Evolutionary conservation across 1,139 yeast genomes (phyloP), one percentile per base, ranked within the genome.

Genomic region (Candida smagusa): DNA sequence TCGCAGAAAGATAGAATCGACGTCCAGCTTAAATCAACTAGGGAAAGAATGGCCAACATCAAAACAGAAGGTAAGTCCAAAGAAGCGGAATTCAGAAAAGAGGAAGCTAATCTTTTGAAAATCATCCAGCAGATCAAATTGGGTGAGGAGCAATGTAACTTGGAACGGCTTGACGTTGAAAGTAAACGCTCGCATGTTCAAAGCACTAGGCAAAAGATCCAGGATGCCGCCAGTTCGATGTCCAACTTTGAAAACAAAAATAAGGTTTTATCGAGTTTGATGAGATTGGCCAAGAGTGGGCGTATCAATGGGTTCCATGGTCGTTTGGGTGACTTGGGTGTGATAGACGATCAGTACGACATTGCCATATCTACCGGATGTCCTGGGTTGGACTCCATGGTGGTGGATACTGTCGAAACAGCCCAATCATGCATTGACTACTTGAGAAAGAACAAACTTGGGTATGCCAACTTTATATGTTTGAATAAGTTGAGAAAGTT

Each of bases 331-430:
- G 95, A 87, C 48, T 66, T 94, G 35, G 99, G 97, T 11, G 74
- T 77, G 1, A 92, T 92, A 47, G 96, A 88, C 53, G 87, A 84
- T 48, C 74, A 77, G 51, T 94, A 85, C 57, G 98, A 94, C 61
- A 76, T 89, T 36, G 98, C 98, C 0, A 79, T 94, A 16, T 89
- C 97, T 0, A 92, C 98, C 0, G 98, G 97, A 0, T 88, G 95
- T 50, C 90, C 96, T 2, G 82, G 92, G 7, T 68, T 94, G 41
- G 95, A 90, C 54, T 92, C 95, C 39, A 80, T 89, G 72, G 97
- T 94, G 12, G 97, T 94, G 3, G 97, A 89, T 36, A 81, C 90
- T 0, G 97, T 92, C 7, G 96, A 87, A 50, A 84, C 87, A 23
- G 98, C 96, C 1, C 97, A 89, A 56, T 79, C 79, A 34, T 92